Percentiles rank a stretch among this genome's conserved stretches.
Conservation (phyloP, 179 eudicot genomes). For the Silene coronaria region DNA sequence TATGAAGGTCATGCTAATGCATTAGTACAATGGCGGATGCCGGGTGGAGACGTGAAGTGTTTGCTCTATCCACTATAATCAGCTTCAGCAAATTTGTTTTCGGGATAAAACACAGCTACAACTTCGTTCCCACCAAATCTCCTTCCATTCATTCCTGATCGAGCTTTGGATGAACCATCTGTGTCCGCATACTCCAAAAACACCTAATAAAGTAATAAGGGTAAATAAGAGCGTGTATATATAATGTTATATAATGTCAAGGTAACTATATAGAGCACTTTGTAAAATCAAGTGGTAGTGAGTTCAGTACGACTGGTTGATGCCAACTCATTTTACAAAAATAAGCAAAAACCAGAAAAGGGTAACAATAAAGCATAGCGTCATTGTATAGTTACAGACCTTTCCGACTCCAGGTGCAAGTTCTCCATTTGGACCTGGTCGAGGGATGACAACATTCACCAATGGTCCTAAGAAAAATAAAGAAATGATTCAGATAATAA, state of each 20-base stretch:
- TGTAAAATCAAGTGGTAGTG: too few relatives aligned
- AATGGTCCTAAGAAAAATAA: constrained; percentile 29
- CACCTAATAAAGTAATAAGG: constrained; percentile 24
- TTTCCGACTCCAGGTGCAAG: constrained; percentile 43
- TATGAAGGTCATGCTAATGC: constrained; percentile 1
- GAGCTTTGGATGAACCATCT: constrained; percentile 38
- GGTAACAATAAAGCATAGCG: background rate
- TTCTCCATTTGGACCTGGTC: constrained; percentile 38
- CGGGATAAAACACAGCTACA: constrained; percentile 39
- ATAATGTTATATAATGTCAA: too few relatives aligned
- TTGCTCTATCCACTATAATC: constrained; percentile 30
- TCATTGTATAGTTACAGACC: constrained; percentile 18
- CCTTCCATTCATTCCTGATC: constrained; percentile 48
- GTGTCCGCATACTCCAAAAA: constrained; percentile 44
- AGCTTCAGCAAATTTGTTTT: constrained; percentile 39
- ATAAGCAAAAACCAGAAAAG: background rate
- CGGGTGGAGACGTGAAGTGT: background rate
- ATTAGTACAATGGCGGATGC: background rate
- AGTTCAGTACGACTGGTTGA: too few relatives aligned
- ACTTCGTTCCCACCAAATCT: constrained; percentile 46
- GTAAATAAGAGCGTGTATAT: background rate
- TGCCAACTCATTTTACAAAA: background rate
- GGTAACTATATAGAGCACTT: too few relatives aligned
- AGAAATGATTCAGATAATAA: background rate
- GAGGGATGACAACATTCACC: constrained; percentile 45